Evolutionary conservation across 2,329 filamentous ascomycete species (phyloP), one percentile per base, ranked within the genome.

Genomic region (Pseudohalonectria lignicola): DNA sequence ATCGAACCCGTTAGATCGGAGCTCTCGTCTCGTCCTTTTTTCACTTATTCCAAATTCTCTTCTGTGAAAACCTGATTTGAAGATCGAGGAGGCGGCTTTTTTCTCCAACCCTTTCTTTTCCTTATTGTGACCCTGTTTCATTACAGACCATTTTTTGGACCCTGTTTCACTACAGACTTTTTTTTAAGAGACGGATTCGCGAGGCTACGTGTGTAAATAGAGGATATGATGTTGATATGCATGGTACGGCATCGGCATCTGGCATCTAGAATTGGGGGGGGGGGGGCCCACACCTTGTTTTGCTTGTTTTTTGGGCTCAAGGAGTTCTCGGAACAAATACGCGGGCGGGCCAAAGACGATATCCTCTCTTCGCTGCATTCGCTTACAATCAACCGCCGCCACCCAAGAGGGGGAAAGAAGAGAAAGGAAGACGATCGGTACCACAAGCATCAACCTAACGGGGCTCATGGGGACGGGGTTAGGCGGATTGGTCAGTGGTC

Each of bases 221-320:
- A 51, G 56, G 55, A 57, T 56, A 61, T 63, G 56, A 63, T 63
- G 60, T 66, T 66, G 61, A 62, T 62, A 63, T 63, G 61, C 54
- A 62, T 62, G 55, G 55, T 60, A 64, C 56, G 59, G 63, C 60
- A 66, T 63, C 50, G 60, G 60, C 58, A 64, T 62, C 61, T 61
- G 56, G 59, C 59, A 63, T 63, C 56, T 66, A 66, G 61, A 65
- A 57, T 53, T 55, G 53, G 55, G 58, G 57, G 35, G 32, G 32
- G 25, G 20, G 28, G 34, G n/a, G n/a, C 15, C n/a, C 28, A 51
- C 40, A 40, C 46, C 39, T 47, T 45, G 40, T 48, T 41, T 41
- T 46, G 45, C 42, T 43, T 47, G 57, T 59, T 52, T 49, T 53
- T 51, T 56, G 55, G 57, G 54, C 56, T 51, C 43, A 45, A 53